Conservation (phyloP, 2,329 filamentous ascomycete species). For the Talaromyces amestolkiae region DNA sequence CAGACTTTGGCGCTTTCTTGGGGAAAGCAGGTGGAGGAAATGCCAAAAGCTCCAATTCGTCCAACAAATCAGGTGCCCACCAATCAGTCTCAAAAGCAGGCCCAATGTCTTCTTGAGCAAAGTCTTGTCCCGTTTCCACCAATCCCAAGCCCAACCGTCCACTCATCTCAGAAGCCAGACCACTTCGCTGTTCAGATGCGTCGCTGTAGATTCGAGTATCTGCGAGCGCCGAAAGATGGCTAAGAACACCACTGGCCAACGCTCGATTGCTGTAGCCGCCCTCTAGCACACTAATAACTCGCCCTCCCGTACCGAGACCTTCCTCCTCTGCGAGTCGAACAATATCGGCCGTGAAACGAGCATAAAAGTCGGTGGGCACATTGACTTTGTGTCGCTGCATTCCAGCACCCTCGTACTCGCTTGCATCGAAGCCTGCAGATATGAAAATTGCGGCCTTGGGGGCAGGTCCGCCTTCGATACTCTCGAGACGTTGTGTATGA, state of each 20-base stretch:
- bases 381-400: conserved; percentile 98
- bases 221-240: conserved; percentile 81
- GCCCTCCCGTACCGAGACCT: conserved; percentile 71
- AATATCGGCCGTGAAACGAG: conserved; percentile 81
- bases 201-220: conserved; percentile 42
- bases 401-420: conserved; percentile 83
- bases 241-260: conserved; percentile 80
- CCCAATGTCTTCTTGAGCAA: conserved; percentile 20
- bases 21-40: conserved; percentile 51
- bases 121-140: neutral
- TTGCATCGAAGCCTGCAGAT: conserved; percentile 94
- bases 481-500: conserved; percentile 66
- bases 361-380: conserved; percentile 95
- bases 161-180: conserved; percentile 60
- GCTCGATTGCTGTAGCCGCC: conserved; percentile 95
- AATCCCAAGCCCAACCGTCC: conserved; percentile 32
- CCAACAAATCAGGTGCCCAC: conserved; percentile 67
- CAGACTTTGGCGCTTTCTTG: conserved; percentile 53
- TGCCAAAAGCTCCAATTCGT: conserved; percentile 64
- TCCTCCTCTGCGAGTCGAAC: conserved; percentile 78
- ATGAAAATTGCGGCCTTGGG: conserved; percentile 89
- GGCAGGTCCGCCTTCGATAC: conserved; percentile 55
- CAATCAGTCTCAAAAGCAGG: conserved; percentile 63
- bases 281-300: conserved; percentile 89
- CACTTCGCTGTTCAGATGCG: conserved; percentile 34